A percentile compares a stretch with the other conserved stretches of the same genome.
These are phyloP conservation scores for Chytriomyces confervae DNA, from an alignment of 192 early-diverging fungal genomes.

Conservation along the genomic window DNA sequence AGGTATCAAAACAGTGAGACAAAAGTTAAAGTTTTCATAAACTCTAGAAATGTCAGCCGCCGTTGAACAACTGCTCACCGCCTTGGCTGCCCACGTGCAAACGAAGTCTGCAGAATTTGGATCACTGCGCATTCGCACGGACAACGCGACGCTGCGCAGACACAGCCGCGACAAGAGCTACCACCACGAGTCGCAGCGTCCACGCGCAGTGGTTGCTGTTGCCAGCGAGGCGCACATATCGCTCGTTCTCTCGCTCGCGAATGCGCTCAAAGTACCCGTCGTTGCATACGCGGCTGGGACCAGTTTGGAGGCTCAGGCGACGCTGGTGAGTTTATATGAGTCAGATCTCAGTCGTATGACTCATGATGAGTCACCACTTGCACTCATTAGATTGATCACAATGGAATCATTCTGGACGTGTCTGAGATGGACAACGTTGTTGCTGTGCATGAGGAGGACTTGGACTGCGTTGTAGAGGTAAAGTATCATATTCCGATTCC, in stretches of 20 bases:
- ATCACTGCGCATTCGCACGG: slow-evolving; percentile 39
- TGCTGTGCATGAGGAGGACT: slow-evolving; percentile 58
- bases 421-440: slow-evolving; percentile 63
- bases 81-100: not conserved
- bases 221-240: slow-evolving; percentile 37
- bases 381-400: slow-evolving; percentile 18
- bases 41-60: too few species aligned
- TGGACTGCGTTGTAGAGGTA: slow-evolving; percentile 62
- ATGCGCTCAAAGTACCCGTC: slow-evolving; percentile 54
- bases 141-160: slow-evolving; percentile 40
- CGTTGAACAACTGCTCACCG: too few species aligned
- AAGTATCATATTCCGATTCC: too few species aligned
- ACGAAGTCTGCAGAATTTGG: not conserved
- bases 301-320: slow-evolving; percentile 60
- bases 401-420: slow-evolving; percentile 58
- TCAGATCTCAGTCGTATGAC: not conserved
- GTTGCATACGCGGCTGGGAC: slow-evolving; percentile 60
- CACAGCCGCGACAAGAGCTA: slow-evolving; percentile 53
- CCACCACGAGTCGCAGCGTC: slow-evolving; percentile 49
- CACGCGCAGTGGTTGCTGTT: slow-evolving; percentile 51
- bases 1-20: too few species aligned
- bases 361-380: not conserved
- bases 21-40: too few species aligned
- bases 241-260: slow-evolving; percentile 31
- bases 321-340: slow-evolving; percentile 45